Percentiles rank a stretch among this genome's conserved stretches.
Conservation (phyloP, 2,329 filamentous ascomycete genomes). For the Fusarium coffeatum region DNA sequence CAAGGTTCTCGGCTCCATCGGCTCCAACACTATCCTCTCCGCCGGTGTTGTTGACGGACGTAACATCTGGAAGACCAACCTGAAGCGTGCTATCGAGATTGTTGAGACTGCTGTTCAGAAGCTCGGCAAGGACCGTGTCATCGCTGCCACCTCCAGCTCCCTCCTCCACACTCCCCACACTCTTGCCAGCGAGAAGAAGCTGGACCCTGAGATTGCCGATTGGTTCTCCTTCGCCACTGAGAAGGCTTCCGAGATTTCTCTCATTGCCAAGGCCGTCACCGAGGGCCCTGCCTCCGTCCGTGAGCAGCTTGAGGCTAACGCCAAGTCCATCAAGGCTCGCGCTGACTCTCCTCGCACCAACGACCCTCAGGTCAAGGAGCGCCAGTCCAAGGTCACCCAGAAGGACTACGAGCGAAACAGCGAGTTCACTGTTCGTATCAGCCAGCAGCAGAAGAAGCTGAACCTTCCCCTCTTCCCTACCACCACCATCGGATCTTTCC, state of each 20-base stretch:
- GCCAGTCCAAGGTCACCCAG: conserved; percentile 86
- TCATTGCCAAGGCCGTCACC: conserved; percentile 97
- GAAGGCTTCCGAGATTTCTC: conserved; percentile 90
- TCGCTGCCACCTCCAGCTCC: conserved; percentile 96
- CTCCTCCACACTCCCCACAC: conserved; percentile 99
- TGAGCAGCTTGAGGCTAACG: conserved; percentile 94
- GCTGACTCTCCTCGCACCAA: conserved; percentile 95
- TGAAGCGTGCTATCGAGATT: conserved; percentile 91
- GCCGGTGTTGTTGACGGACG: conserved; percentile 97
- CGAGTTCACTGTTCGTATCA: conserved; percentile 84
- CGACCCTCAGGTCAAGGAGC: conserved; percentile 96
- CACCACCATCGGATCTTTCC: conserved; percentile 99
- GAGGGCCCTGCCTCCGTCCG: conserved; percentile 89
- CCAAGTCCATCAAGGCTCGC: conserved; percentile 91
- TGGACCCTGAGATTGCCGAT: conserved; percentile 90
- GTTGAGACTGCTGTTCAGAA: conserved; percentile 92
- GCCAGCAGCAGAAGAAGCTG: conserved; percentile 90
- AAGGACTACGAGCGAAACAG: conserved; percentile 94
- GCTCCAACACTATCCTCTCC: conserved; percentile 89
- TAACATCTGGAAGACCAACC: conserved; percentile 99
- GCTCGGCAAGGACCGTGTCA: conserved; percentile 96
- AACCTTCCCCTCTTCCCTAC: conserved; percentile 97
- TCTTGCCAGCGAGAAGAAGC: conserved; percentile 97
- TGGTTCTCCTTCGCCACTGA: conserved; percentile 99
- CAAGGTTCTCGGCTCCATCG: conserved; percentile 83